A percentile compares a stretch with the other conserved stretches of the same genome.
phyloP scores from a whole-genome alignment of 2,329 filamentous ascomycete genomes.

The Talaromyces sp. region DNA sequence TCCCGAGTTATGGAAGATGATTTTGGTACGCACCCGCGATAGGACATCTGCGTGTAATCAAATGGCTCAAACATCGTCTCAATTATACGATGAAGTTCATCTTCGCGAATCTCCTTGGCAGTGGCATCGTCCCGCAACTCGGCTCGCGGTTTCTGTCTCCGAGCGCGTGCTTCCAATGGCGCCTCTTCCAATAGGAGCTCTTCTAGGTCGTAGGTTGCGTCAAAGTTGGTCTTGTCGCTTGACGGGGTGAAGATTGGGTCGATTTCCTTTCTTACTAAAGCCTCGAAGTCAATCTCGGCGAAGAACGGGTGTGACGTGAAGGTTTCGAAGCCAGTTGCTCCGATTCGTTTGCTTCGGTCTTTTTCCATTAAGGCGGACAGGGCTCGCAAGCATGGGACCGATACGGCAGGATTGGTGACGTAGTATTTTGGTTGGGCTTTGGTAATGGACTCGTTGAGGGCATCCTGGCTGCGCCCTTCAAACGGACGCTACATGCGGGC shows the following conservation, averaged over 20 bases:
- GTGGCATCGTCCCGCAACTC: constrained; percentile 91
- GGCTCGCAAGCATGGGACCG: constrained; percentile 80
- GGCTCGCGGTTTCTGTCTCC: constrained; percentile 89
- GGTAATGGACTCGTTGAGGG: constrained; percentile 73
- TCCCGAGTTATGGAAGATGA: not conserved
- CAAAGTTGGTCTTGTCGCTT: constrained; percentile 97
- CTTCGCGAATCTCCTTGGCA: constrained; percentile 88
- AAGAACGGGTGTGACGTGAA: constrained; percentile 92
- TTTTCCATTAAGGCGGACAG: constrained; percentile 79
- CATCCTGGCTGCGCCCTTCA: constrained; percentile 79
- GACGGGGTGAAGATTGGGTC: constrained; percentile 90
- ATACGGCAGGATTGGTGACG: constrained; percentile 87
- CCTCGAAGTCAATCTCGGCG: constrained; percentile 74
- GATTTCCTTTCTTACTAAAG: constrained; percentile 79
- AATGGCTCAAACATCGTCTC: constrained; percentile 92
- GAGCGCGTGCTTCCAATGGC: constrained; percentile 83
- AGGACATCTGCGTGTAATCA: constrained; percentile 82
- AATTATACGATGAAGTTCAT: constrained; percentile 90
- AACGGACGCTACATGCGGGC: constrained; percentile 68
- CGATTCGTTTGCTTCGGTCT: constrained; percentile 75
- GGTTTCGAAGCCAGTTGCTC: constrained; percentile 73
- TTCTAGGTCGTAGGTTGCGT: constrained; percentile 95
- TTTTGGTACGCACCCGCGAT: constrained; percentile 36
- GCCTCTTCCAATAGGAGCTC: constrained; percentile 92
- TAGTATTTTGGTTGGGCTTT: constrained; percentile 81